Conservation (phyloP, 2,329 filamentous ascomycete genomes). For the Cytospora chrysosperma region DNA sequence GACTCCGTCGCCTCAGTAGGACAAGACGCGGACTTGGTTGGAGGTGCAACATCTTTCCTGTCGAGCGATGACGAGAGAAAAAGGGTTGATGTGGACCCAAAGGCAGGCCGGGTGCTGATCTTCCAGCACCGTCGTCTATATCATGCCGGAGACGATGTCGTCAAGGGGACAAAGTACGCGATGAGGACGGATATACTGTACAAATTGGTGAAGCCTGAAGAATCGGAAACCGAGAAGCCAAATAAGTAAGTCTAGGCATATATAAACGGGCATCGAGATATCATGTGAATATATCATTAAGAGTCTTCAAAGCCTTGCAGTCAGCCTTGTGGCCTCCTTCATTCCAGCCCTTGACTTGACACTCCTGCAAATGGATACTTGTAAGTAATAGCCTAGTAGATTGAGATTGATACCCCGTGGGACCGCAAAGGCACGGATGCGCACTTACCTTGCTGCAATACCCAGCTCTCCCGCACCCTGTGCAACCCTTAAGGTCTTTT, state of each 20-base stretch:
- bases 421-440: too few relatives aligned
- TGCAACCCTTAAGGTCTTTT: conserved; percentile 40
- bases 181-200: conserved; percentile 24
- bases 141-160: conserved; percentile 55
- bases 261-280: neutral
- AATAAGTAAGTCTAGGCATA: neutral
- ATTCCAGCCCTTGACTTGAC: conserved; percentile 44
- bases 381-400: conserved; percentile 16
- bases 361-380: conserved; percentile 34
- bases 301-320: conserved; percentile 43
- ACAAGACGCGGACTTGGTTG: conserved; percentile 39
- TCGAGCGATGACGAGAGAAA: conserved; percentile 42
- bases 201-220: neutral
- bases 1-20: conserved; percentile 45
- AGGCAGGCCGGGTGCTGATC: conserved; percentile 56
- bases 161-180: conserved; percentile 53
- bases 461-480: conserved; percentile 42
- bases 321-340: conserved; percentile 43
- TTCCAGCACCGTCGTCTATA: conserved; percentile 55
- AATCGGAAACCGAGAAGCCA: neutral
- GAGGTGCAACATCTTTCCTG: conserved; percentile 57
- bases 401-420: too few relatives aligned
- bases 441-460: conserved; percentile 48
- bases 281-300: conserved; percentile 37
- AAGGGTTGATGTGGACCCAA: conserved; percentile 54